Conservation (phyloP, 164 flowering plant species). For the Taxillus chinensis region DNA sequence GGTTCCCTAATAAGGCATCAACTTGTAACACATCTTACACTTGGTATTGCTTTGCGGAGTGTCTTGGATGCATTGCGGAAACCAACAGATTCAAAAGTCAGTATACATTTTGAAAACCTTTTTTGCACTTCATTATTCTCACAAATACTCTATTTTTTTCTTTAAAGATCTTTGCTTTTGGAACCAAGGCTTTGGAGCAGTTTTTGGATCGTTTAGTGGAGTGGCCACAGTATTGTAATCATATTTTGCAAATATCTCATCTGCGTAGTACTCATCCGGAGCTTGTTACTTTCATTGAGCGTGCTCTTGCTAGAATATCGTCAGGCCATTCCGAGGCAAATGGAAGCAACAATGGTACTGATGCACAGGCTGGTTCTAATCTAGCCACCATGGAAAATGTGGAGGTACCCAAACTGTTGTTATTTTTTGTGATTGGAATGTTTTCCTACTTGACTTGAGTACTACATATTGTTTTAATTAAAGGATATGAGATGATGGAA, state of each 20-base stretch:
- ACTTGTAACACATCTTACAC: constrained; percentile 84
- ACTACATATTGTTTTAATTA: no score
- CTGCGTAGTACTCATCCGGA: constrained; percentile 73
- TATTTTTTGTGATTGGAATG: no score
- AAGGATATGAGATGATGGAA: no score
- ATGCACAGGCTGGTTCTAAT: constrained; percentile 27
- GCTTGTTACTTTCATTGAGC: constrained; percentile 74
- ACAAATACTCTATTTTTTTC: constrained; percentile 1
- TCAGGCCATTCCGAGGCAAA: constrained; percentile 57
- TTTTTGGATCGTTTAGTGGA: constrained; percentile 87
- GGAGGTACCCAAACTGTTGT: constrained; percentile 14
- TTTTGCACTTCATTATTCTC: neutral
- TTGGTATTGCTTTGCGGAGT: constrained; percentile 84
- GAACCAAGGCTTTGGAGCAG: constrained; percentile 88
- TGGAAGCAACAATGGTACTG: constrained; percentile 30
- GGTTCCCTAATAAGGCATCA: constrained; percentile 90
- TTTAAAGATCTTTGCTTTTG: constrained; percentile 84
- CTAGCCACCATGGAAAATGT: constrained; percentile 17
- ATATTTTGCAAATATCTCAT: constrained; percentile 95
- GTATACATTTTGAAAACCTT: constrained; percentile 10
- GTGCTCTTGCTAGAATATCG: constrained; percentile 68
- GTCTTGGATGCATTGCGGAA: constrained; percentile 90
- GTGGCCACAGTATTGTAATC: constrained; percentile 99
- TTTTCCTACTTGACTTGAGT: no score
- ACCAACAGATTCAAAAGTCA: constrained; percentile 91